Conservation (phyloP, 441 rosid genomes). For the Populus trichocarpa region DNA sequence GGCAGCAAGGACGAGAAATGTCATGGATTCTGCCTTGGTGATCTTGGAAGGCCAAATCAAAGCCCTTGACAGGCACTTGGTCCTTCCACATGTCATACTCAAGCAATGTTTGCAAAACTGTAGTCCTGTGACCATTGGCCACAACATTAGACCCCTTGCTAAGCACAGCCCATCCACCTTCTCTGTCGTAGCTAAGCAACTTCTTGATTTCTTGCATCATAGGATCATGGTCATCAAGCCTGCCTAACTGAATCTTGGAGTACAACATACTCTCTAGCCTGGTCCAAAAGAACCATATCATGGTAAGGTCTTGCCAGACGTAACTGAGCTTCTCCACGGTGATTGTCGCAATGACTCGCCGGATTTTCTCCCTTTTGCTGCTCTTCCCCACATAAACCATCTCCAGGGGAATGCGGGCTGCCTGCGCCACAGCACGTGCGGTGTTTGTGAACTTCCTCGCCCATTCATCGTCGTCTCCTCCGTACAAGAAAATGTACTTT, state of each 20-base stretch:
- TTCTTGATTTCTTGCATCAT: conserved; percentile 57
- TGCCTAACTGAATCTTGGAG: conserved; percentile 56
- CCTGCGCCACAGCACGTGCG: conserved; percentile 41
- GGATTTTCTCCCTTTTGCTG: conserved; percentile 48
- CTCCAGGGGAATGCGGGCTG: conserved; percentile 49
- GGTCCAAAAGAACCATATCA: conserved; percentile 77
- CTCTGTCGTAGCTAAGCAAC: conserved; percentile 59
- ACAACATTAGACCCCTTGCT: conserved; percentile 43
- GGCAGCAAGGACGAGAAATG: conserved; percentile 53
- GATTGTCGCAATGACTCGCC: conserved; percentile 39
- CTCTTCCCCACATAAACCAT: conserved; percentile 81
- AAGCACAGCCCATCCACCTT: conserved; percentile 72
- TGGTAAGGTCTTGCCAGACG: conserved; percentile 40
- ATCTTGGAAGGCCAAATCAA: conserved; percentile 42
- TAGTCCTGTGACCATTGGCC: conserved; percentile 46
- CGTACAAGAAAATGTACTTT: conserved; percentile 69
- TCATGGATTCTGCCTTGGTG: conserved; percentile 40
- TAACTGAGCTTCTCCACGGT: conserved; percentile 47
- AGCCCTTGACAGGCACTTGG: conserved; percentile 37
- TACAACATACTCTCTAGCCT: conserved; percentile 72
- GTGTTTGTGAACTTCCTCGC: conserved; percentile 47
- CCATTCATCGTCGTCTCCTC: conserved; percentile 82
- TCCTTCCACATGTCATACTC: conserved; percentile 51
- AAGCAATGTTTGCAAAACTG: conserved; percentile 37
- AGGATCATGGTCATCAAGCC: conserved; percentile 40